Evolutionary conservation across 768 basidiomycete species (phyloP).

Genomic region (Suillus occidentalis): DNA sequence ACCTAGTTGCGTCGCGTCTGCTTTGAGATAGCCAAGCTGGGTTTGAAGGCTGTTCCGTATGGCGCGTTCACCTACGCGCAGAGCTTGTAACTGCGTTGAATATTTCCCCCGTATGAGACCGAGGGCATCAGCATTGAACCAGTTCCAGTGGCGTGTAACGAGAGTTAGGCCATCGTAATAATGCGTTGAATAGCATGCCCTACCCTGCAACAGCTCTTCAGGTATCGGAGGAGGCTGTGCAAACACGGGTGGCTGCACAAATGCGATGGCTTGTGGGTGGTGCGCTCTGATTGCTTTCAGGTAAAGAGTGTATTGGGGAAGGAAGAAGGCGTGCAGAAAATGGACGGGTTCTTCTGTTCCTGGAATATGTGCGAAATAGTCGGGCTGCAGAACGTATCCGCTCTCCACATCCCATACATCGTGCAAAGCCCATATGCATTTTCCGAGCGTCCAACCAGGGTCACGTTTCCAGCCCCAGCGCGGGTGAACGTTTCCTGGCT

Average conservation of each 20-base stretch:
- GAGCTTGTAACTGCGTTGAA: conserved; percentile 61
- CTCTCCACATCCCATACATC: conserved; percentile 84
- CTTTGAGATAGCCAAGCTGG: conserved; percentile 78
- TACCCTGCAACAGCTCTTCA: conserved; percentile 59
- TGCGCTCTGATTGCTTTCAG: conserved; percentile 55
- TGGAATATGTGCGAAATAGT: conserved; percentile 69
- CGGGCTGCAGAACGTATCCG: conserved; percentile 62
- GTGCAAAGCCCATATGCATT: conserved; percentile 85
- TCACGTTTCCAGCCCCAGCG: conserved; percentile 87
- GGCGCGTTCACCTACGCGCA: conserved; percentile 78
- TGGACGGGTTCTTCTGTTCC: conserved; percentile 47
- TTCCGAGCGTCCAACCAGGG: conserved; percentile 70
- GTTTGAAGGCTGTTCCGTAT: conserved; percentile 81
- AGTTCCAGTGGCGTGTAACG: conserved; percentile 90
- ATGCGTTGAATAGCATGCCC: conserved; percentile 75
- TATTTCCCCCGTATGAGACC: conserved; percentile 89
- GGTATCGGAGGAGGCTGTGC: conserved; percentile 66
- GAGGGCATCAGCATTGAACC: conserved; percentile 94
- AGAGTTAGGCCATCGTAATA: conserved; percentile 96
- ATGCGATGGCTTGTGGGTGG: conserved; percentile 85
- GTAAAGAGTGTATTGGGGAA: conserved; percentile 63
- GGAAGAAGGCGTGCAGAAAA: conserved; percentile 81
- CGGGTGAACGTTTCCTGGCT: conserved; percentile 54
- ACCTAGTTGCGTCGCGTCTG: conserved; percentile 67
- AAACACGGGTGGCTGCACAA: conserved; percentile 92